A percentile compares a stretch with the other conserved stretches of the same genome.
phyloP scores from a whole-genome alignment of 2,329 filamentous ascomycete species.

The Sarocladium oryzae region DNA sequence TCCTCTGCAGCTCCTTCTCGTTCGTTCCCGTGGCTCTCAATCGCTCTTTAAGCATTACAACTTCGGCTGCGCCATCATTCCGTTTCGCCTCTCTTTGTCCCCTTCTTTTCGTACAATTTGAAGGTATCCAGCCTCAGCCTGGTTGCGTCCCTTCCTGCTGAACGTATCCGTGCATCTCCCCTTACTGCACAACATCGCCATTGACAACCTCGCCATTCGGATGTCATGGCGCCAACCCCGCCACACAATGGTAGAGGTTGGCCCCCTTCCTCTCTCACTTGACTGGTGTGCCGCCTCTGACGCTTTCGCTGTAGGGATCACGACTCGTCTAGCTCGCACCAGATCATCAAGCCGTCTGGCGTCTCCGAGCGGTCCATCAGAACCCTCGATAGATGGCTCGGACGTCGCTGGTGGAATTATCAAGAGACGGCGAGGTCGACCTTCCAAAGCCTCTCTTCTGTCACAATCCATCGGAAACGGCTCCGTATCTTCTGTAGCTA shows the following conservation, averaged over 20 bases:
- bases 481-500: constrained; percentile 26
- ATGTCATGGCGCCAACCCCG: background rate
- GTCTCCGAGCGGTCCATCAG: background rate
- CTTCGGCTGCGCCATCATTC: no score
- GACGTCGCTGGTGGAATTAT: background rate
- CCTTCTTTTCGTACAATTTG: background rate
- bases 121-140: background rate
- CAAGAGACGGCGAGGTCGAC: constrained; percentile 1
- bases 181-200: no score
- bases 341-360: background rate
- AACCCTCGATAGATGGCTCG: background rate
- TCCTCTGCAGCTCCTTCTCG: background rate
- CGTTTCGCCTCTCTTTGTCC: no score
- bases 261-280: background rate
- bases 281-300: background rate
- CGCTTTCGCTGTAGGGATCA: background rate
- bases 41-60: no score
- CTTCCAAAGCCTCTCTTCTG: constrained; percentile 1
- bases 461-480: constrained; percentile 15
- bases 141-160: background rate
- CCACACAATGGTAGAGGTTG: constrained; percentile 1
- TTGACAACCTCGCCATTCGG: background rate
- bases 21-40: no score
- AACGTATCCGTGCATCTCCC: no score
- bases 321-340: background rate